These are phyloP conservation scores for Candida nanaspora DNA, from an alignment of 805 yeast species.

Conservation along the genomic window DNA sequence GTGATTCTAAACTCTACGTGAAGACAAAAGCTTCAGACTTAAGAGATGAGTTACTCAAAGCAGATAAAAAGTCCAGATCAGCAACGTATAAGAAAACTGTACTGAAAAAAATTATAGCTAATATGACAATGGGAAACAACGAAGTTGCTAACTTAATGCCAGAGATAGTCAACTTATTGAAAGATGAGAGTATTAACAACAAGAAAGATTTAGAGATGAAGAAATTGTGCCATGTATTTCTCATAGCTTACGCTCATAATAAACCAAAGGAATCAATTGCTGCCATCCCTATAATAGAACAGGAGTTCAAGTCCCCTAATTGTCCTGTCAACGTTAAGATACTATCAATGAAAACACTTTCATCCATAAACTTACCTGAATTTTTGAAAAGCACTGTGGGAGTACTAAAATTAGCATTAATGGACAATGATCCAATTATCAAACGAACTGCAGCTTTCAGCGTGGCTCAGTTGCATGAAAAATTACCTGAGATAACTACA, in stretches of 20 bases:
- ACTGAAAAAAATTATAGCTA: slow-evolving; percentile 71
- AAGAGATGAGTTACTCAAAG: slow-evolving; percentile 19
- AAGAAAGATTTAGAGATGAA: slow-evolving; percentile 55
- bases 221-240: slow-evolving; percentile 61
- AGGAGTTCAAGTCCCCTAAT: slow-evolving; percentile 34
- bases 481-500: slow-evolving; percentile 40
- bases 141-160: slow-evolving; percentile 66
- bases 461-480: slow-evolving; percentile 59
- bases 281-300: slow-evolving; percentile 46
- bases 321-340: slow-evolving; percentile 43
- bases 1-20: slow-evolving; percentile 20
- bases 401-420: slow-evolving; percentile 26
- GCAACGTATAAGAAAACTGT: slow-evolving; percentile 35
- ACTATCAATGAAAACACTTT: slow-evolving; percentile 56
- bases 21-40: slow-evolving; percentile 24
- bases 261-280: slow-evolving; percentile 49
- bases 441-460: slow-evolving; percentile 65
- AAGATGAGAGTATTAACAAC: slow-evolving; percentile 25
- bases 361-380: slow-evolving; percentile 49
- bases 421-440: slow-evolving; percentile 49
- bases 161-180: slow-evolving; percentile 51
- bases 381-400: slow-evolving; percentile 40
- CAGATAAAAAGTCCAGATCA: slow-evolving; percentile 32
- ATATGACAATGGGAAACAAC: slow-evolving; percentile 72
- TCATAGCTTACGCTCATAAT: slow-evolving; percentile 51